These are phyloP conservation scores for Cercospora canescens DNA, from an alignment of 2,329 filamentous ascomycete species.

Conservation along the genomic window DNA sequence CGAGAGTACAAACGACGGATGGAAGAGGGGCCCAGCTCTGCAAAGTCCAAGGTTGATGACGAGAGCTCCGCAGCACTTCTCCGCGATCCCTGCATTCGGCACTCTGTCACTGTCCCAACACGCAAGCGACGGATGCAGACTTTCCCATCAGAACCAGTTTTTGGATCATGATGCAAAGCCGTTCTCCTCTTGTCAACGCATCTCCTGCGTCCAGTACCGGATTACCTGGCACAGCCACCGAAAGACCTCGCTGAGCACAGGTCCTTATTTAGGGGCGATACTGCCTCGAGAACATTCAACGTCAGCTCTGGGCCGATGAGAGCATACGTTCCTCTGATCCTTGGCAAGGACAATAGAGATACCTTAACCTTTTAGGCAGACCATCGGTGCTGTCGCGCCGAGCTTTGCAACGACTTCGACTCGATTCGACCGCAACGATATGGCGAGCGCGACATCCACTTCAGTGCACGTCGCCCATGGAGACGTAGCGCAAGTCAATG, in stretches of 20 bases:
- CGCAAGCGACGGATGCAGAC: not conserved
- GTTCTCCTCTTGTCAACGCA: not conserved
- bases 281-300: not conserved
- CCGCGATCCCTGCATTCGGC: constrained; percentile 1
- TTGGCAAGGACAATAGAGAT: not conserved
- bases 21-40: not conserved
- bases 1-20: not conserved
- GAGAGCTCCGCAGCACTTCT: not conserved
- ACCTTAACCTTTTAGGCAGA: not conserved
- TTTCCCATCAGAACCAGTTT: not conserved
- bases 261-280: not conserved
- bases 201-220: not conserved
- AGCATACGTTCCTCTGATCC: not conserved
- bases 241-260: constrained; percentile 1
- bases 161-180: not conserved
- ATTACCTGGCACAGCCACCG: not conserved
- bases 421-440: not conserved
- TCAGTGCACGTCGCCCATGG: constrained; percentile 5
- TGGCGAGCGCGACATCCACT: constrained; percentile 6
- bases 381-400: not conserved
- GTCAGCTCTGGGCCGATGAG: not conserved
- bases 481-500: constrained; percentile 1
- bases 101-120: not conserved
- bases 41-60: not conserved
- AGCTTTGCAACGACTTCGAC: not conserved